A percentile compares a stretch with the other conserved stretches of the same genome.
Evolutionary conservation across 1,284 basidiomycete genomes (phyloP).

Genomic region (Malassezia pachydermatis): DNA sequence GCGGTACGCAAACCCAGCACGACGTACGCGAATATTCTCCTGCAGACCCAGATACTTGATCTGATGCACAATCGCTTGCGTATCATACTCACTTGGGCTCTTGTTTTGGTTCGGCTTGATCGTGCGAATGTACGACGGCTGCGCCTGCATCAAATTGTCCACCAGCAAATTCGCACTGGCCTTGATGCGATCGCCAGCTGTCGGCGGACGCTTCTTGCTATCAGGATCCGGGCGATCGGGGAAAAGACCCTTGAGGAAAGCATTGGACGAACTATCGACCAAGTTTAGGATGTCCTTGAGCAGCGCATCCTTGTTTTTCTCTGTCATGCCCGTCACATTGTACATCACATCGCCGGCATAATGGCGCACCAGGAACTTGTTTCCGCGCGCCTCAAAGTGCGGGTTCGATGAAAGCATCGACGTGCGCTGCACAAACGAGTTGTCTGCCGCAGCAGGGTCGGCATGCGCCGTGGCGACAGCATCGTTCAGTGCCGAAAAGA

Average conservation of each 20-base stretch:
- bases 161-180: slow-evolving; percentile 80
- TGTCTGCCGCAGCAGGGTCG: slow-evolving; percentile 89
- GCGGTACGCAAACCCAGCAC: slow-evolving; percentile 93
- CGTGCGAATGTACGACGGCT: slow-evolving; percentile 96
- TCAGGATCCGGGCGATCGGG: slow-evolving; percentile 89
- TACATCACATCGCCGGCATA: slow-evolving; percentile 94
- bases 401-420: slow-evolving; percentile 54
- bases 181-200: slow-evolving; percentile 96
- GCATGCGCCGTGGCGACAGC: slow-evolving; percentile 97
- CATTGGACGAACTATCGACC: slow-evolving; percentile 55
- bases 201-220: slow-evolving; percentile 95
- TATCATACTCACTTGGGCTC: slow-evolving; percentile 81
- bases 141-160: slow-evolving; percentile 87
- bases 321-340: slow-evolving; percentile 93
- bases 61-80: slow-evolving; percentile 89
- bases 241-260: slow-evolving; percentile 73
- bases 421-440: slow-evolving; percentile 87
- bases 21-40: slow-evolving; percentile 93
- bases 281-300: slow-evolving; percentile 90
- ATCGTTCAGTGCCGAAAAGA: slow-evolving; percentile 95
- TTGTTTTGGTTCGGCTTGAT: slow-evolving; percentile 99
- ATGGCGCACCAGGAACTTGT: slow-evolving; percentile 58
- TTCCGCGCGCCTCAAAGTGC: slow-evolving; percentile 61
- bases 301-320: slow-evolving; percentile 98
- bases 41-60: slow-evolving; percentile 98